Percentiles rank a stretch among this genome's conserved stretches.
Conservation (phyloP, 2,329 filamentous ascomycete genomes). For the Paramyrothecium sp. region DNA sequence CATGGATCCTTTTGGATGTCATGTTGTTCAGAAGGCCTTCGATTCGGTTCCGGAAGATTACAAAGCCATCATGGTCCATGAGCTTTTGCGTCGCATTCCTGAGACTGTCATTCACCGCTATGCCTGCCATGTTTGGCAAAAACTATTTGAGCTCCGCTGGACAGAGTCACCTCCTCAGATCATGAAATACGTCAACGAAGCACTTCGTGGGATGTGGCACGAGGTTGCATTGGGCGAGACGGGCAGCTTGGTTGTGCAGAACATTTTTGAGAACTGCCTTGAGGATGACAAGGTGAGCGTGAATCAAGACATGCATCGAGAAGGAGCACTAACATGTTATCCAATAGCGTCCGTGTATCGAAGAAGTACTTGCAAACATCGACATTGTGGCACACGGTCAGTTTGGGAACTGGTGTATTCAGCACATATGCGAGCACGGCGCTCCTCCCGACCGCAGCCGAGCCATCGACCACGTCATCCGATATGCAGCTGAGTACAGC, state of each 20-base stretch:
- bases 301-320: background rate
- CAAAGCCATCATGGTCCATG: slow-evolving; percentile 98
- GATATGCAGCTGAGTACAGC: slow-evolving; percentile 92
- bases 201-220: slow-evolving; percentile 95
- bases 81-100: slow-evolving; percentile 89
- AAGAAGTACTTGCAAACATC: slow-evolving; percentile 92
- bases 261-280: slow-evolving; percentile 98
- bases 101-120: slow-evolving; percentile 99
- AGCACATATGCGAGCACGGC: slow-evolving; percentile 97
- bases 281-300: slow-evolving; percentile 91
- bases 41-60: slow-evolving; percentile 97
- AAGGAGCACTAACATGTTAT: slow-evolving; percentile 13
- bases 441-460: slow-evolving; percentile 86
- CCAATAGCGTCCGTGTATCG: slow-evolving; percentile 87
- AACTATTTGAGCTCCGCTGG: slow-evolving; percentile 97
- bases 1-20: slow-evolving; percentile 98
- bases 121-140: slow-evolving; percentile 99
- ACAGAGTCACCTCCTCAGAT: slow-evolving; percentile 92
- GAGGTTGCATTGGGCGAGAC: slow-evolving; percentile 97
- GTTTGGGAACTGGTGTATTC: slow-evolving; percentile 99
- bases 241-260: slow-evolving; percentile 95
- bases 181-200: slow-evolving; percentile 97
- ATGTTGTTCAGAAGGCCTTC: slow-evolving; percentile 98
- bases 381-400: slow-evolving; percentile 96
- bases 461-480: slow-evolving; percentile 92